Evolutionary conservation across 2,329 filamentous ascomycete genomes (phyloP).

Genomic region (Dactylellina leptospora): DNA sequence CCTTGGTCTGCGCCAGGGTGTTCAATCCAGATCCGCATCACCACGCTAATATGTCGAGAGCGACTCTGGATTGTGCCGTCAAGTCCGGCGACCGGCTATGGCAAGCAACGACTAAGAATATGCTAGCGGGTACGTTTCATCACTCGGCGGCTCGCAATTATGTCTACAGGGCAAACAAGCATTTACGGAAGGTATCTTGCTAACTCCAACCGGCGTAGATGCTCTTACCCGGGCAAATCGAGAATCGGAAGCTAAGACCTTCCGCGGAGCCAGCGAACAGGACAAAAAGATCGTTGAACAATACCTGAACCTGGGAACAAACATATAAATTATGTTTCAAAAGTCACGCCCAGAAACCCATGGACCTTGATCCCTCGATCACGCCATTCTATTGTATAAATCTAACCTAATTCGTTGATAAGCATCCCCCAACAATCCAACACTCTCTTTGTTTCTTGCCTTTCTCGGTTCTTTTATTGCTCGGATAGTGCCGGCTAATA

Average conservation of each 20-base stretch:
- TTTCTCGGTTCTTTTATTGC: conserved; percentile 4
- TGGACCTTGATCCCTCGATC: neutral
- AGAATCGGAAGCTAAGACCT: conserved; percentile 47
- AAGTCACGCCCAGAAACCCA: neutral
- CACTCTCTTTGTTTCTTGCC: neutral
- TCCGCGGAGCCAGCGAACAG: conserved; percentile 45
- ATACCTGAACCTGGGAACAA: conserved; percentile 45
- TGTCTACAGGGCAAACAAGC: no score
- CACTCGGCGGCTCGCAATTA: no score
- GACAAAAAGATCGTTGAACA: conserved; percentile 41
- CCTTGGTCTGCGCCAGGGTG: conserved; percentile 46
- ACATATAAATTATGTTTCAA: conserved; percentile 14
- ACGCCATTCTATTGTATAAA: conserved; percentile 21
- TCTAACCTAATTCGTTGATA: conserved; percentile 22
- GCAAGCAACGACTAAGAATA: conserved; percentile 41
- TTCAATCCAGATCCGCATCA: conserved; percentile 49
- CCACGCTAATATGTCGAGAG: conserved; percentile 50
- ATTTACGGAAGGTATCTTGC: conserved; percentile 2
- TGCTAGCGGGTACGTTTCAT: conserved; percentile 34
- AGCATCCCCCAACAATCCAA: conserved; percentile 14
- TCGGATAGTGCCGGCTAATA: conserved; percentile 49
- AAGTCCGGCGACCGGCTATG: conserved; percentile 48
- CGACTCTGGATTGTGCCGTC: conserved; percentile 41
- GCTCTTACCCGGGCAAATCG: conserved; percentile 45
- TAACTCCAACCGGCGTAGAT: conserved; percentile 27